phyloP scores from a whole-genome alignment of 495 filamentous ascomycete genomes.

The Aspergillus avenaceus region DNA sequence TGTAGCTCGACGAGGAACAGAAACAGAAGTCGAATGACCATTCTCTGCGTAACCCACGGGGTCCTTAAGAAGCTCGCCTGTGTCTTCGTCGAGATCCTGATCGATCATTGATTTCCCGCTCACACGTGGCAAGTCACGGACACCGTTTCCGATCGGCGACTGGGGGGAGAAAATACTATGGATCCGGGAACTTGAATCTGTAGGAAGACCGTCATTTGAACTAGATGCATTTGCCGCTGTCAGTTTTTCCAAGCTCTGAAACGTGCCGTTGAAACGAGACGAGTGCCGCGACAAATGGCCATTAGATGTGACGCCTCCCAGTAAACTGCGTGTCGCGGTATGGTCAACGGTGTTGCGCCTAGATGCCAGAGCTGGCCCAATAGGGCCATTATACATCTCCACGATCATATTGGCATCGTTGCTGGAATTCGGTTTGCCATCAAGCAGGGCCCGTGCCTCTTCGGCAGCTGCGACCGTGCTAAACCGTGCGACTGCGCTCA shows the following conservation, averaged over 20 bases:
- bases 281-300: conserved; percentile 61
- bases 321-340: conserved; percentile 41
- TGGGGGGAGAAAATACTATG: conserved; percentile 78
- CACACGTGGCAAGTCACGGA: conserved; percentile 63
- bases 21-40: conserved; percentile 49
- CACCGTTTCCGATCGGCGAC: conserved; percentile 74
- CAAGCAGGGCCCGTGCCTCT: conserved; percentile 69
- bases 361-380: conserved; percentile 37
- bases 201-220: conserved; percentile 52
- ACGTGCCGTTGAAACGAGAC: conserved; percentile 73
- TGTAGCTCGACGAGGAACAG: conserved; percentile 59
- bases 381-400: conserved; percentile 55
- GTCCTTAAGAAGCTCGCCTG: conserved; percentile 77
- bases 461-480: conserved; percentile 65
- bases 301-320: conserved; percentile 53
- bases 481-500: conserved; percentile 74
- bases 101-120: conserved; percentile 83
- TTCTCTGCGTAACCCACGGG: conserved; percentile 81
- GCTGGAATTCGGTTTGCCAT: conserved; percentile 74
- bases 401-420: conserved; percentile 78
- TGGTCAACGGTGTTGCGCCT: conserved; percentile 62
- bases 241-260: conserved; percentile 69
- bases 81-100: conserved; percentile 82
- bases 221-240: conserved; percentile 56
- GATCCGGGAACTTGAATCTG: conserved; percentile 59